Evolutionary conservation across 306 rosid genomes (phyloP), one percentile per base, ranked within the genome.

Genomic region (Delonix regia): DNA sequence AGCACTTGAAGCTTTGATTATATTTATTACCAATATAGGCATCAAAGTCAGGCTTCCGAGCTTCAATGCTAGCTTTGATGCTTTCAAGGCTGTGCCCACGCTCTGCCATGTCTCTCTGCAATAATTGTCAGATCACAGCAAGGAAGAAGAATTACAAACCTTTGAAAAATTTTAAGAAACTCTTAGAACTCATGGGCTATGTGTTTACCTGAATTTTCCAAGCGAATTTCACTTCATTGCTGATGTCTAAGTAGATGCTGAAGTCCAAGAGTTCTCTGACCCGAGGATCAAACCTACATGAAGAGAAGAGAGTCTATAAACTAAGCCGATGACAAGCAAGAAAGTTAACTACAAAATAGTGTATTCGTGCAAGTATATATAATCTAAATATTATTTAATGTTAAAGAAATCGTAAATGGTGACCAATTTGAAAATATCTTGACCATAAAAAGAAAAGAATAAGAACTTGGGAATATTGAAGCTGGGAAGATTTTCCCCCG

Each of bases 1-100:
- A 51, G 24, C 30, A 27, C 12, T 62, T 15, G 44, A 12, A 78
- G 64, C 74, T 4, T 67, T 71, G 65, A 38, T 10, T 9, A n/a
- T 24, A 57, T 24, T 5, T 24, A 60, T 80, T 89, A 95, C 99
- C 99, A 64, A 96, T 96, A 77, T 71, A 96, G 28, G 99, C 99
- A 6, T 96, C 99, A 69, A 96, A 96, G 69, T 96, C 99, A 64
- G 99, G 99, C 69, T 96, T 96, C 53, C 99, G 84, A 51, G 98
- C 96, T 88, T 96, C 93, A 55, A 96, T 93, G 80, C 99, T 96
- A 85, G 98, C 97, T 84, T 93, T 93, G 88, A 96, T 96, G 88
- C 99, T 96, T 84, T 93, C 99, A 56, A 96, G 99, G 71, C 98
- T 93, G 71, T 96, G 99, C 63, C 99, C 97, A 71, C 99, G 94